Base-by-base conservation (phyloP, 148 eudicot genomes). In the Rhododendron ferrugineum region DNA sequence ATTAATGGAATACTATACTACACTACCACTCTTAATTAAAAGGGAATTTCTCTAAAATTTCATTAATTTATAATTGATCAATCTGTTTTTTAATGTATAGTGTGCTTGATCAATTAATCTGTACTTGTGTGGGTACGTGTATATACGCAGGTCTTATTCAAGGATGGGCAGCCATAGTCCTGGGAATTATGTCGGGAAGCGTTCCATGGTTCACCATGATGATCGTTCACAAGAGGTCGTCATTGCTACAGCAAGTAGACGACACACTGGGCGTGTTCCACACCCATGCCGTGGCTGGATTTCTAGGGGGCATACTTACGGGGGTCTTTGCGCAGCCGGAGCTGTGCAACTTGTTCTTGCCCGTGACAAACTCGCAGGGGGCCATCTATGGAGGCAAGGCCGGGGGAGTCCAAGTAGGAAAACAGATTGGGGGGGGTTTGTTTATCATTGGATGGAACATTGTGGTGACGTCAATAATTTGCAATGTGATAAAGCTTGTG, bases 201-300 rank as follows among this genome's bases (percentile, higher is more conserved):
- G 26, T 74, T 37, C 78, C 78, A 34, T 74, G 78, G 78, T 74
- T 74, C 46, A 74, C 78, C 47, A 74, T 74, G 78, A 74, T 74
- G 78, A 37, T 74, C 78, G 47, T 74, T 74, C 78, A 74, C 78
- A 74, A 74, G 47, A 34, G 47, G 47, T 74, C 46, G n/a, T 0
- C 47, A 37, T 37, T 37, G 47, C 47, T 74, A 34, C 78, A 74
- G 47, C 2, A 74, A 16, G 78, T 74, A 18, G 78, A 74, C 47
- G 78, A 74, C 47, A 74, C 78, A 37, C 78, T 74, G 46, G 78
- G 78, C 44, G 78, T 74, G 46, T 74, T 74, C 47, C 78, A 74
- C 78, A 74, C 78, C 44, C 78, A 74, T 37, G 78, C 78, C 11
- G 78, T 74, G 46, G 78, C 78, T 8, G 78, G 78, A 0, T 6